Base-by-base conservation (phyloP, 768 basidiomycete genomes). In the Macrolepiota albuminosa region DNA sequence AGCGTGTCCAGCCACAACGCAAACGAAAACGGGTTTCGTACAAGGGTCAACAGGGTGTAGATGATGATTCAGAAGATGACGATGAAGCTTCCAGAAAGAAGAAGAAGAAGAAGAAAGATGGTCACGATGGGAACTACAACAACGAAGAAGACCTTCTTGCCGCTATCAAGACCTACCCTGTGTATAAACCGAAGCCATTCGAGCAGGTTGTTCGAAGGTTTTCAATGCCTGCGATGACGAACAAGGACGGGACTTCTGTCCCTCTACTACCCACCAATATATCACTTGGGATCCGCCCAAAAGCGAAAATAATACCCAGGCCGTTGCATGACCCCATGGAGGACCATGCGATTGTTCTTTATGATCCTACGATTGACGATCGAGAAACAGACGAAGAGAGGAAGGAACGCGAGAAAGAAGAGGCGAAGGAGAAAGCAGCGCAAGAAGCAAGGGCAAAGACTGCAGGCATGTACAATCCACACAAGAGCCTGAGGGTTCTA, bases 311-410 rank as follows among this genome's bases (percentile, higher is more conserved):
- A 60, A 82, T 90, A 52, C 97, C 97, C 18, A 82, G 95, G 24
- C 97, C 97, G 6, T 76, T 98, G n/a, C 89, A 95, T 67, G 94
- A 99, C 70, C 97, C 95, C 1, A 95, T 99, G 91, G 86, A 91
- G 53, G 95, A 98, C 66, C 95, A 98, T 72, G 95, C 96, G 0
- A 97, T 99, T 61, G 96, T 99, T 3, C 75, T 98, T 14, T 99
- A 93, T 70, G 97, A 98, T 67, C 97, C 97, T 0, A 98, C 97
- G 0, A 86, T 96, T 50, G 95, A 99, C 69, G 89, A 91, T 68
- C 77, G 89, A 64, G 94, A 95, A 72, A 93, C 93, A 0, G 91
- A 93, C 68, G 90, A 94, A 67, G 93, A 94, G 69, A 80, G 81
- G 66, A 84, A 78, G 70, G 87, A 86, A 60, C 78, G 90, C 40